Percentiles rank a stretch among this genome's conserved stretches.
These are phyloP conservation scores for Discostella pseudostelligera DNA, from an alignment of 108 stramenopile species.

Conservation along the genomic window DNA sequence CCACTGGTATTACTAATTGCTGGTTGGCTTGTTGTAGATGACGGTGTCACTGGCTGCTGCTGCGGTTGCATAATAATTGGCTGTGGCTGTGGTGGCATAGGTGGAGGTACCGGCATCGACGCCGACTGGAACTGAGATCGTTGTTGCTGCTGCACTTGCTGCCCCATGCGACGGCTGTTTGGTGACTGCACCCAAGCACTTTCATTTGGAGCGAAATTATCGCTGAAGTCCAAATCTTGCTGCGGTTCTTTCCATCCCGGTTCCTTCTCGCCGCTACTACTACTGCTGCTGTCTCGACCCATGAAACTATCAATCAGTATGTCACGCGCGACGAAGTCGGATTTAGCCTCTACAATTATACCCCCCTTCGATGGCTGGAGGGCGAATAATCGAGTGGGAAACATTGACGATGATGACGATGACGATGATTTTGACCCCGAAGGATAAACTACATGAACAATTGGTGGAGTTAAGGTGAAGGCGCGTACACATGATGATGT, in stretches of 20 bases:
- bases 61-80: neutral
- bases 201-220: slow-evolving; percentile 1
- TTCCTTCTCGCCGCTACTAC: neutral
- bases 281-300: slow-evolving; percentile 8
- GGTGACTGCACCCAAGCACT: neutral
- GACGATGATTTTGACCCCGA: neutral
- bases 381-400: neutral
- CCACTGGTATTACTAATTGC: neutral
- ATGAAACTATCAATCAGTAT: slow-evolving; percentile 24
- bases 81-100: neutral
- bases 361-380: slow-evolving; percentile 23
- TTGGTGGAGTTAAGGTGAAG: neutral
- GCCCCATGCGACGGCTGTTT: neutral
- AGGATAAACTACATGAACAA: neutral
- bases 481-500: no score
- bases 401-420: neutral
- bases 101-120: neutral
- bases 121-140: neutral
- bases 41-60: neutral
- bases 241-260: neutral
- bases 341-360: slow-evolving; percentile 19
- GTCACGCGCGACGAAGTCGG: slow-evolving; percentile 26
- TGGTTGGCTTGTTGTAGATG: neutral
- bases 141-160: neutral
- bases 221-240: neutral